Evolutionary conservation across 768 basidiomycete species (phyloP), one percentile per base, ranked within the genome.

Genomic region (Suillus luteus): DNA sequence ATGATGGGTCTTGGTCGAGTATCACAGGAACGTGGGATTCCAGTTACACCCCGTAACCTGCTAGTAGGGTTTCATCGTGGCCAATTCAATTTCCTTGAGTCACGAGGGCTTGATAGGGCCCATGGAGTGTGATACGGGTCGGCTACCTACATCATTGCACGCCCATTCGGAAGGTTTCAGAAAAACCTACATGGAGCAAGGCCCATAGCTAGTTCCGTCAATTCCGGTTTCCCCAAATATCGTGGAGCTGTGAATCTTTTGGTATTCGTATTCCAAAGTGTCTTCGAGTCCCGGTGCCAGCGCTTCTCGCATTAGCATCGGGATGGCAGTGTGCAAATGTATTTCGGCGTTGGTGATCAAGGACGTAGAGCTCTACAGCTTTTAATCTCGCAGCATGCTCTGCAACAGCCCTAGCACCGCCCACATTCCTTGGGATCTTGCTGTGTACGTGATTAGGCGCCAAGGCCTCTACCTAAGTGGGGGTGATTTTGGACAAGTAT

Each of bases 1-100:
- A 37, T 57, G 57, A 58, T 2, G 22, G 17, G 51, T 40, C 55
- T 57, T 57, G 24, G 40, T 19, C 17, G 40, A 41, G 22, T 57
- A 38, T 57, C 55, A 57, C 37, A 57, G 40, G 17, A 41, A 58
- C 15, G 37, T 57, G 38, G 40, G 37, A 40, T 24, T 40, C 38
- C 11, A 19, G 19, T 40, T 9, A 40, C 14, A 5, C 24, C 24
- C 24, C 37, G 9, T 27, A 17, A 24, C 9, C 38, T 58, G 24
- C 38, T 11, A 6, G 37, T 41, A 19, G 24, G 24, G 24, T 31
- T 58, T 58, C 27, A 41, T 38, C 15, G 15, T 33, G 52, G 5
- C 40, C 37, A 58, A 24, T 12, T 24, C 22, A 38, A 38, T 24
- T 9, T 22, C 15, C 38, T 14, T 38, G 15, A 24, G 31, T 54